Percentiles rank a stretch among this genome's conserved stretches.
Evolutionary conservation across 1,139 yeast species (phyloP).

Genomic region (Yarrowia galli): DNA sequence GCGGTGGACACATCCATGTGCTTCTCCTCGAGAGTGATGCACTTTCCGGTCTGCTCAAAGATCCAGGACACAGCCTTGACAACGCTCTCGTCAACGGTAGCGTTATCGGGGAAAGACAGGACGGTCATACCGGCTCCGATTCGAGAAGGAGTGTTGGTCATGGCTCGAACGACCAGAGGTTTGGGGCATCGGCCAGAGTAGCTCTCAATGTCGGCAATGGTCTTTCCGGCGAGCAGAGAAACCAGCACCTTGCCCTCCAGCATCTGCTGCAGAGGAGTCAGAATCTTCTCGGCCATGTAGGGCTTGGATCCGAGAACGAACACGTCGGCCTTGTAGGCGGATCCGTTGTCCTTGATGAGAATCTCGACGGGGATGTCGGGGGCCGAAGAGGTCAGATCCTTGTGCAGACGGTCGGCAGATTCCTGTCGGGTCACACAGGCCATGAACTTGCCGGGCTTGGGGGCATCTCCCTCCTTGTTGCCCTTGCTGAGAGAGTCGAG

Average conservation of each 20-base stretch:
- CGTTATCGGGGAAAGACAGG: constrained; percentile 55
- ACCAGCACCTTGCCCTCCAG: constrained; percentile 69
- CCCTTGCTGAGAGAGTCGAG: constrained; percentile 55
- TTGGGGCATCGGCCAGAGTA: constrained; percentile 40
- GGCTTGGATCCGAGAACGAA: constrained; percentile 90
- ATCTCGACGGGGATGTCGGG: constrained; percentile 58
- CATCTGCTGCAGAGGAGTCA: constrained; percentile 54
- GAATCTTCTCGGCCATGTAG: constrained; percentile 69
- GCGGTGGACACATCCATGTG: constrained; percentile 98
- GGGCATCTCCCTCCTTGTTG: constrained; percentile 50
- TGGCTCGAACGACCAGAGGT: constrained; percentile 76
- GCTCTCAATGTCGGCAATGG: constrained; percentile 66
- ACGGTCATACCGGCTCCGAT: constrained; percentile 93
- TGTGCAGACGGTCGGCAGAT: constrained; percentile 58
- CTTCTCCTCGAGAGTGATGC: constrained; percentile 61
- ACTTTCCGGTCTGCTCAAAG: constrained; percentile 63
- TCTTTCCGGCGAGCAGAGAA: constrained; percentile 91
- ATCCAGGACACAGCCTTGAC: constrained; percentile 63
- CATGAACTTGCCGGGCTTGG: constrained; percentile 72
- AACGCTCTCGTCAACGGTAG: constrained; percentile 58
- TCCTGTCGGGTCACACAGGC: constrained; percentile 73
- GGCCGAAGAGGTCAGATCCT: constrained; percentile 52
- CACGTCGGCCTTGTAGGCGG: constrained; percentile 73
- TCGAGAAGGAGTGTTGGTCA: constrained; percentile 97
- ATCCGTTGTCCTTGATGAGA: constrained; percentile 61